These are phyloP conservation scores for Venustampulla echinocandica DNA, from an alignment of 495 filamentous ascomycete genomes.

Conservation along the genomic window DNA sequence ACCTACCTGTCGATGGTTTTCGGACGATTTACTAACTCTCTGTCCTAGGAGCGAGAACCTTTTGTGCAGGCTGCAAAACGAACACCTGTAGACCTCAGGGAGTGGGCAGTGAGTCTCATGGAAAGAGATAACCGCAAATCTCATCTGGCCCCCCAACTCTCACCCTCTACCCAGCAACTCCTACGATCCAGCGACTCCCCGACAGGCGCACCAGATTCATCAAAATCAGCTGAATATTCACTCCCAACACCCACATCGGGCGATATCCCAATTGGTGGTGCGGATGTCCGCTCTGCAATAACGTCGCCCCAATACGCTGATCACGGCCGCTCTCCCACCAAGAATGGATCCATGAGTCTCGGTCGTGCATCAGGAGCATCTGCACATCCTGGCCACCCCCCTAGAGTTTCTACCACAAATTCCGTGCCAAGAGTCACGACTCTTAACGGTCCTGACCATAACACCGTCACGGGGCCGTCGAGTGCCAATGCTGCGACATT, in stretches of 20 bases:
- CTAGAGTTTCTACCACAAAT: constrained; percentile 36
- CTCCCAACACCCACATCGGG: constrained; percentile 52
- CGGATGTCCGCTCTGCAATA: constrained; percentile 28
- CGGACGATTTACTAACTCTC: constrained; percentile 1
- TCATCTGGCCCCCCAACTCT: constrained; percentile 65
- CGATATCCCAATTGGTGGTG: constrained; percentile 56
- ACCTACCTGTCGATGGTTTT: neutral
- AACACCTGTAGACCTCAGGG: constrained; percentile 81
- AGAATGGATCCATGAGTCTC: constrained; percentile 29
- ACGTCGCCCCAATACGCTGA: constrained; percentile 23
- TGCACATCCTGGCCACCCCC: constrained; percentile 42
- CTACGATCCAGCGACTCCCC: constrained; percentile 46
- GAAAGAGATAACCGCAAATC: constrained; percentile 86
- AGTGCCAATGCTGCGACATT: constrained; percentile 22
- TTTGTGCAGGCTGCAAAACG: constrained; percentile 93
- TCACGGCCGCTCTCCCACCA: constrained; percentile 23
- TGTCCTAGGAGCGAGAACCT: constrained; percentile 69
- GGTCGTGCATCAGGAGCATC: constrained; percentile 34
- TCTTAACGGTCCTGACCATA: constrained; percentile 16
- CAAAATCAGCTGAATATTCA: constrained; percentile 28
- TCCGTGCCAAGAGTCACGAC: constrained; percentile 30
- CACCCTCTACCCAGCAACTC: constrained; percentile 48
- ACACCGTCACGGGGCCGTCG: constrained; percentile 15
- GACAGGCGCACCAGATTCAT: constrained; percentile 20
- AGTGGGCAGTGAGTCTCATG: constrained; percentile 87